Evolutionary conservation across 2,329 filamentous ascomycete genomes (phyloP).

Genomic region (Amauroascus verrucosus): DNA sequence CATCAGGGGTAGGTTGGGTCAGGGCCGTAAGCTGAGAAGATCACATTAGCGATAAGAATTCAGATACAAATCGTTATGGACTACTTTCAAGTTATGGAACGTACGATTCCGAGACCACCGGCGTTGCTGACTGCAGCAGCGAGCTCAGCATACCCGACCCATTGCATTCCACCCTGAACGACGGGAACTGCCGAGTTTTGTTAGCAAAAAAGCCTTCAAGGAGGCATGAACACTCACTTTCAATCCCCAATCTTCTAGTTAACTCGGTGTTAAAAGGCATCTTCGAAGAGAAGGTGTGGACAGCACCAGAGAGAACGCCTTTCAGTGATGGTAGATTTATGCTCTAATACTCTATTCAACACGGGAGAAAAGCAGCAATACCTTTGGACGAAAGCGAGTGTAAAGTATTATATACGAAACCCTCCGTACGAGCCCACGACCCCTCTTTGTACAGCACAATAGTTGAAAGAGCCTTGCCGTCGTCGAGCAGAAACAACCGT

Average conservation of each 20-base stretch:
- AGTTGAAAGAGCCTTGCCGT: neutral
- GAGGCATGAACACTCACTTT: slow-evolving; percentile 24
- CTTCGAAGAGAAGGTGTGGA: slow-evolving; percentile 10
- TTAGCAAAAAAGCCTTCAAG: neutral
- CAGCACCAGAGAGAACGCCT: neutral
- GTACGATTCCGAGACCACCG: slow-evolving; percentile 43
- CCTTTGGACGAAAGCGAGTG: neutral
- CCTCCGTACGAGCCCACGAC: neutral
- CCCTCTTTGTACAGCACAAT: neutral
- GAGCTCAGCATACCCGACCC: slow-evolving; percentile 46
- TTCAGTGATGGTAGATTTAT: neutral
- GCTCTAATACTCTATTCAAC: slow-evolving; percentile 1
- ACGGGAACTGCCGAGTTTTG: slow-evolving; percentile 32
- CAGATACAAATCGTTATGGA: neutral
- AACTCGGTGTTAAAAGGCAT: slow-evolving; percentile 58
- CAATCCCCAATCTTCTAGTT: slow-evolving; percentile 49
- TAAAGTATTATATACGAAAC: neutral
- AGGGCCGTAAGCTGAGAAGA: slow-evolving; percentile 44
- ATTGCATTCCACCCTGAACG: slow-evolving; percentile 47
- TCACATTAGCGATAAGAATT: neutral
- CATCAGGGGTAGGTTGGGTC: slow-evolving; percentile 85
- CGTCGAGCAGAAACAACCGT: neutral
- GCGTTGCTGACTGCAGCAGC: slow-evolving; percentile 46
- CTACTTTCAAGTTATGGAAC: slow-evolving; percentile 13
- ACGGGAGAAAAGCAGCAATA: neutral